Conservation (phyloP, 2,329 filamentous ascomycete genomes). For the Sporothrix pallida region DNA sequence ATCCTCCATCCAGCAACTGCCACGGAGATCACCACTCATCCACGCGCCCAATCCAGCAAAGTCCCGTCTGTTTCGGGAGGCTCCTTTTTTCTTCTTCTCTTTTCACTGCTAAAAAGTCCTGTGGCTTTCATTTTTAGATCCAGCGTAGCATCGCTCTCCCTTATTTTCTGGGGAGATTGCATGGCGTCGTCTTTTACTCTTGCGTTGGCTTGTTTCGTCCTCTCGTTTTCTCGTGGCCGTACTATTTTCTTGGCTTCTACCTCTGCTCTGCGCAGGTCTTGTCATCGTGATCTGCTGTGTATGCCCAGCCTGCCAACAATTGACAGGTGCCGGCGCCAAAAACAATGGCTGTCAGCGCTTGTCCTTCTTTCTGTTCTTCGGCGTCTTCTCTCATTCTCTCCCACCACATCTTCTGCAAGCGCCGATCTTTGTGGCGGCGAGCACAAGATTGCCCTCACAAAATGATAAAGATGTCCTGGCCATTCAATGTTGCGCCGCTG, state of each 20-base stretch:
- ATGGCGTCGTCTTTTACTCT: neutral
- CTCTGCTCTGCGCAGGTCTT: too few relatives aligned
- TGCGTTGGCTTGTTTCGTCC: neutral
- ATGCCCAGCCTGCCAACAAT: too few relatives aligned
- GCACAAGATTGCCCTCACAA: neutral
- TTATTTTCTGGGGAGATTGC: neutral
- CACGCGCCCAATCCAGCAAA: neutral
- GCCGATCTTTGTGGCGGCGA: neutral
- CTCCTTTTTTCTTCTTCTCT: neutral
- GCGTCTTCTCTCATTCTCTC: neutral
- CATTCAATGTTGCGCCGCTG: neutral
- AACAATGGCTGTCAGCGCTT: neutral
- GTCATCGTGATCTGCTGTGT: neutral
- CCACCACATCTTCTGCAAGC: neutral
- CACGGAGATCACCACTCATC: constrained; percentile 2
- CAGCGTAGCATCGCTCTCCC: constrained; percentile 15
- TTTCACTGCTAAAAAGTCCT: neutral
- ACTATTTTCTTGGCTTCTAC: neutral
- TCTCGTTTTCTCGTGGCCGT: neutral
- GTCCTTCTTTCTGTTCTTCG: neutral
- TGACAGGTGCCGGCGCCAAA: neutral
- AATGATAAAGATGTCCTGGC: neutral
- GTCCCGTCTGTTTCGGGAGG: neutral
- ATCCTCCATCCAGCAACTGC: neutral
- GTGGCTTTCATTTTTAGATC: constrained; percentile 17